These are phyloP conservation scores for Chalaropsis ovoidea DNA, from an alignment of 2,329 filamentous ascomycete genomes.

Conservation along the genomic window DNA sequence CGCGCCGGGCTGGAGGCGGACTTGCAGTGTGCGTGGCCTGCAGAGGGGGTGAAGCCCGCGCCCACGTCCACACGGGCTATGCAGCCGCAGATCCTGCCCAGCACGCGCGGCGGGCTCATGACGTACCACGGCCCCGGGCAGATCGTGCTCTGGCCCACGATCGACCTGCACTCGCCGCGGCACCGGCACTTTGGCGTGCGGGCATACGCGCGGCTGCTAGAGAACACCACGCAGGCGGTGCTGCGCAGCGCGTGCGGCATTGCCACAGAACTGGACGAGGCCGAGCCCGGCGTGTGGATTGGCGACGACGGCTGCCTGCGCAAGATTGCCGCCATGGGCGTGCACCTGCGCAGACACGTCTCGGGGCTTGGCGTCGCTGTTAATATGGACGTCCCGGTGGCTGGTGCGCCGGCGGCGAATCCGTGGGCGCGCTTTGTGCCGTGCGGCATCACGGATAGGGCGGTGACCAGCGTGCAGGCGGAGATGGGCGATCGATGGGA, in stretches of 20 bases:
- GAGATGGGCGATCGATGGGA: slow-evolving; percentile 34
- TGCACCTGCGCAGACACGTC: slow-evolving; percentile 78
- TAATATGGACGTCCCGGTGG: slow-evolving; percentile 56
- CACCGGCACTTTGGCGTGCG: slow-evolving; percentile 56
- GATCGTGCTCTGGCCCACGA: slow-evolving; percentile 78
- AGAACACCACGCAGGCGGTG: slow-evolving; percentile 61
- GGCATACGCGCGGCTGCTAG: slow-evolving; percentile 67
- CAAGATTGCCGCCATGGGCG: slow-evolving; percentile 85
- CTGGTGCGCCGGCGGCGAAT: slow-evolving; percentile 35
- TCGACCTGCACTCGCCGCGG: slow-evolving; percentile 58
- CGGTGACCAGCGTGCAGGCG: slow-evolving; percentile 61
- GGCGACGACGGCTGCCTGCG: slow-evolving; percentile 30
- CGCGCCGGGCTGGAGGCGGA: slow-evolving; percentile 37
- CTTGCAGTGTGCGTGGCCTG: slow-evolving; percentile 31
- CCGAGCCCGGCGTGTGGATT: slow-evolving; percentile 81
- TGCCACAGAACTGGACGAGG: slow-evolving; percentile 48
- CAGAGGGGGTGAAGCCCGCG: slow-evolving; percentile 19
- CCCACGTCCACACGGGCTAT: slow-evolving; percentile 27
- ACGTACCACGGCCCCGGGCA: slow-evolving; percentile 96
- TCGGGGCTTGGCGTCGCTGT: slow-evolving; percentile 76
- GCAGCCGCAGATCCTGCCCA: slow-evolving; percentile 54
- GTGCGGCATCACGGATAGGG: slow-evolving; percentile 73
- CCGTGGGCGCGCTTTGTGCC: slow-evolving; percentile 68
- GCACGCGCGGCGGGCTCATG: slow-evolving; percentile 76
- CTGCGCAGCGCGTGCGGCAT: slow-evolving; percentile 51